Evolutionary conservation across 345 rosid species (phyloP), one percentile per base, ranked within the genome.

Genomic region (Corchorus olitorius): DNA sequence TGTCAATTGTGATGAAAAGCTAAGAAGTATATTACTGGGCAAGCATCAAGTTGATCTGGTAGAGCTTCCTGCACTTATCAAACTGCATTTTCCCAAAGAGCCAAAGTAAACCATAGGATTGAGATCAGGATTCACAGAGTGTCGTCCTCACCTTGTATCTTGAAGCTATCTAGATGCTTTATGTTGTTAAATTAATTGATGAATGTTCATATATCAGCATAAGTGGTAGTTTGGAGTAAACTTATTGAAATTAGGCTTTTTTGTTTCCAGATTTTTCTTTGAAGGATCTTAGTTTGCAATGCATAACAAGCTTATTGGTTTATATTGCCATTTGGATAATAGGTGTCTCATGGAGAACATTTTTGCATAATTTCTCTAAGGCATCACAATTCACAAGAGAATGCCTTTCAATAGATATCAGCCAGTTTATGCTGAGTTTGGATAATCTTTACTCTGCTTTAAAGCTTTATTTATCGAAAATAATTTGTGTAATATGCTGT

Each of bases 51-150:
- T 95, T 80, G 98, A 91, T 49, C 86, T 93, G 1, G 92, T 81
- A 5, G 97, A 95, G 70, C 99, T 95, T 75, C 98, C 98, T 63
- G 85, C 86, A 13, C 79, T 95, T 46, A 85, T 95, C 88, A 93
- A 90, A 80, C 77, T 90, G 76, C 99, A 93, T 85, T 90, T 93
- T 73, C 94, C 97, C 3, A 93, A 92, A 75, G 80, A 37, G 72
- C 81, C 84, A 41, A 93, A 92, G 88, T 91, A 84, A 84, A 72
- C 63, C 56, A 58, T 14, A 55, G 46, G 39, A 52, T 66, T 72
- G 64, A 68, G 78, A 14, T 52, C 60, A 34, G 56, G 78, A 50
- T 61, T 6, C 11, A 66, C 50, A 39, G 50, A 70, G 55, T 22
- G 43, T 55, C 69, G 67, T 71, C 64, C 45, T 33, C 16, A 39